phyloP scores from a whole-genome alignment of 352 stramenopile species.

The Phytophthora tentaculata region DNA sequence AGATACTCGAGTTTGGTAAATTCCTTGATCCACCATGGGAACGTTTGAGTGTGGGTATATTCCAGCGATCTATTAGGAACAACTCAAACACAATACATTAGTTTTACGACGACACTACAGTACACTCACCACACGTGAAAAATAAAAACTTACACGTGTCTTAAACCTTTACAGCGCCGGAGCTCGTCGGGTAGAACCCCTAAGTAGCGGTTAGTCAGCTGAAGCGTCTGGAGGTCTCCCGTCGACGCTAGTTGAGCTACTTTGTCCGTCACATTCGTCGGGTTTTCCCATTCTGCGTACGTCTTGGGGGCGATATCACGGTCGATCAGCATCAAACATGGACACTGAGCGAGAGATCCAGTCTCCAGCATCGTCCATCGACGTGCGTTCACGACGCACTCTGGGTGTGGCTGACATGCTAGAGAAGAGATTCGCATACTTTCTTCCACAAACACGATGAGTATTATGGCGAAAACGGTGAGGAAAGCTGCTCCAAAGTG shows the following conservation, averaged over 20 bases:
- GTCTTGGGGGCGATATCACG: slow-evolving; percentile 12
- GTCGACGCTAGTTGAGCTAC: slow-evolving; percentile 28
- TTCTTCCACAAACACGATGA: slow-evolving; percentile 20
- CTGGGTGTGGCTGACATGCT: slow-evolving; percentile 19
- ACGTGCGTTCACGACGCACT: slow-evolving; percentile 39
- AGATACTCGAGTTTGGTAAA: slow-evolving; percentile 39
- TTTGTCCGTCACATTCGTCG: slow-evolving; percentile 40
- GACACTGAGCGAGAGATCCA: slow-evolving; percentile 33
- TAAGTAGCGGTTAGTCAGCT: slow-evolving; percentile 45
- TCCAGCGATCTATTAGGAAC: slow-evolving; percentile 18
- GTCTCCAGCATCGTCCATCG: slow-evolving; percentile 28
- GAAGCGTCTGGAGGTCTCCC: slow-evolving; percentile 22
- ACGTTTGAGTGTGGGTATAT: slow-evolving; percentile 21
- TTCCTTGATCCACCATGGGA: slow-evolving; percentile 16
- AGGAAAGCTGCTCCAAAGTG: slow-evolving; percentile 12
- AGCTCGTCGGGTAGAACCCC: slow-evolving; percentile 5
- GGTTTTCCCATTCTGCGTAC: slow-evolving; percentile 39
- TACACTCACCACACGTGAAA: background rate
- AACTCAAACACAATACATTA: background rate
- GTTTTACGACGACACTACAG: background rate
- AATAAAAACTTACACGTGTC: slow-evolving; percentile 5
- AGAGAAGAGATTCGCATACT: slow-evolving; percentile 25
- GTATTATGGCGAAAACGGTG: slow-evolving; percentile 7
- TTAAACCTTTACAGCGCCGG: background rate
- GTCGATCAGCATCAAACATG: slow-evolving; percentile 52